These are phyloP conservation scores for Blastobotrys terrestris DNA, from an alignment of 805 yeast genomes.

Conservation along the genomic window DNA sequence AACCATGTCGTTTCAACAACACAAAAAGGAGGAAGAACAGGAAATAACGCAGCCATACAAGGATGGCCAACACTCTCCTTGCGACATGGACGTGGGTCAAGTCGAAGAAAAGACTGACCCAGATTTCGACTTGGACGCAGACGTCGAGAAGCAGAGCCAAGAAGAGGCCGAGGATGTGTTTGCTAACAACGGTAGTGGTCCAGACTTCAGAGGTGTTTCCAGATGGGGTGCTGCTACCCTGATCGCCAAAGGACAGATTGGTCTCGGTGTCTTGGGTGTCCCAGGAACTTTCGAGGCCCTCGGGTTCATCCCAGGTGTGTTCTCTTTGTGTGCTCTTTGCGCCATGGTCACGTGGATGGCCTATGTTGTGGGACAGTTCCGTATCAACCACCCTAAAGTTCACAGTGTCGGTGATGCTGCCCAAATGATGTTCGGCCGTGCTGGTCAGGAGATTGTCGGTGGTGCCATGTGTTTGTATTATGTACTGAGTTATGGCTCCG, in stretches of 20 bases:
- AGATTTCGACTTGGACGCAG: background rate
- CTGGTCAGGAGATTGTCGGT: conserved; percentile 6
- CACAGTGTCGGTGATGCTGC: conserved; percentile 9
- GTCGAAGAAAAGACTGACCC: background rate
- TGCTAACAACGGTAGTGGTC: conserved; percentile 2
- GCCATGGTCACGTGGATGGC: conserved; percentile 6
- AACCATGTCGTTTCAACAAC: background rate
- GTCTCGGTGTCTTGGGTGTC: conserved; percentile 8
- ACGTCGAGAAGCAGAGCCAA: background rate
- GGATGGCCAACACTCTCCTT: background rate
- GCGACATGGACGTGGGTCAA: background rate
- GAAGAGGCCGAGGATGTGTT: conserved; percentile 4
- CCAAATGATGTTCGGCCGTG: conserved; percentile 3
- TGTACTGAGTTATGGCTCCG: conserved; percentile 5
- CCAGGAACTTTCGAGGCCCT: conserved; percentile 7
- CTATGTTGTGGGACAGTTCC: conserved; percentile 4
- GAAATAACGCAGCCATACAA: background rate
- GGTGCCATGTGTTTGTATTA: background rate
- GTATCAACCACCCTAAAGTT: conserved; percentile 5
- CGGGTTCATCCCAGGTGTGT: conserved; percentile 8
- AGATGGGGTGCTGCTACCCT: conserved; percentile 8
- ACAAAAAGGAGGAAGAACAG: no score
- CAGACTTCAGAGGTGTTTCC: conserved; percentile 8
- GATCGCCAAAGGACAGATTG: conserved; percentile 8
- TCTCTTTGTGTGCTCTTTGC: conserved; percentile 3